A percentile compares a stretch with the other conserved stretches of the same genome.
Conservation (phyloP, 176 grass and related monocot genomes). For the Bonia amplexicaulis region DNA sequence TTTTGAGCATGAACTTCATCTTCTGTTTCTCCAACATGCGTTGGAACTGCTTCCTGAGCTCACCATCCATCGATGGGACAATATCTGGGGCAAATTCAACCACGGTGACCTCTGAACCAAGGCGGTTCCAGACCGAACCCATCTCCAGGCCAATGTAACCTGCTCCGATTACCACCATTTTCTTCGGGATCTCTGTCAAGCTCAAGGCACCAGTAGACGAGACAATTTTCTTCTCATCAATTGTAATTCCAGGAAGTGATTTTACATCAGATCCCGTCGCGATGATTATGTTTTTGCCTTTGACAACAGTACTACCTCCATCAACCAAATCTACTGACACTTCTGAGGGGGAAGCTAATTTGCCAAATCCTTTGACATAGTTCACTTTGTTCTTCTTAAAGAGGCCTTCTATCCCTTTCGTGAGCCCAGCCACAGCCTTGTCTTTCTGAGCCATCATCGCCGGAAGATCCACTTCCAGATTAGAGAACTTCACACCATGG, state of each 20-base stretch:
- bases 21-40: conserved; percentile 99
- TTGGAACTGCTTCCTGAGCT: conserved; percentile 94
- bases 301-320: conserved; percentile 73
- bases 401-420: conserved; percentile 90
- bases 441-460: conserved; percentile 99
- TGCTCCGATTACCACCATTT: conserved; percentile 91
- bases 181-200: conserved; percentile 78
- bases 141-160: conserved; percentile 98
- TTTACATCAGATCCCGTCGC: conserved; percentile 96
- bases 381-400: conserved; percentile 98
- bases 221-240: conserved; percentile 98
- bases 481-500: conserved; percentile 88
- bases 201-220: conserved; percentile 90
- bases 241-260: conserved; percentile 83
- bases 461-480: conserved; percentile 78
- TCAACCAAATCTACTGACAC: conserved; percentile 86
- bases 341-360: conserved; percentile 79
- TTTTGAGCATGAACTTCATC: conserved; percentile 99
- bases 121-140: conserved; percentile 96
- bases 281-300: conserved; percentile 86
- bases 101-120: conserved; percentile 90
- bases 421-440: conserved; percentile 84
- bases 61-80: conserved; percentile 92
- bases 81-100: conserved; percentile 95
- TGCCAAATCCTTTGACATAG: conserved; percentile 92